A percentile compares a stretch with the other conserved stretches of the same genome.
phyloP scores from a whole-genome alignment of 345 rosid genomes.

The Moricandia arvensis region DNA sequence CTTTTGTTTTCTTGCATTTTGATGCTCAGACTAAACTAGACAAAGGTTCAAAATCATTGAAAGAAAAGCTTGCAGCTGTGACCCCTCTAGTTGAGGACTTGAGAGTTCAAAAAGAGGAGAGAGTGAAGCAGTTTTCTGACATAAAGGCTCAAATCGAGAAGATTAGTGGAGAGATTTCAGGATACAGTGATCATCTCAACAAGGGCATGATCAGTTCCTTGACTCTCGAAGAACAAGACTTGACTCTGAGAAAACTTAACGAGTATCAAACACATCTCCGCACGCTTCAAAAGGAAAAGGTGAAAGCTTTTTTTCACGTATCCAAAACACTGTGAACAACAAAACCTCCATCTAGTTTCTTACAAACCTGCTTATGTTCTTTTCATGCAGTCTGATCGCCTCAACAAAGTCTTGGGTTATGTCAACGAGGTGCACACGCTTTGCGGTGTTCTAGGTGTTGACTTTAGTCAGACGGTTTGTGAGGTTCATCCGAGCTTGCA shows the following conservation, averaged over 20 bases:
- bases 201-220: conserved; percentile 42
- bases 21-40: conserved; percentile 51
- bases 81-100: conserved; percentile 77
- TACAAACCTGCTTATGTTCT: background rate
- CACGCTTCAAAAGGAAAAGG: conserved; percentile 88
- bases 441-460: conserved; percentile 82
- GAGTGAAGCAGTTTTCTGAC: conserved; percentile 73
- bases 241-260: conserved; percentile 73
- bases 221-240: conserved; percentile 72
- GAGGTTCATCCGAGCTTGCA: conserved; percentile 93
- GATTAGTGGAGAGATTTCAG: conserved; percentile 80
- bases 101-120: conserved; percentile 72
- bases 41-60: conserved; percentile 60
- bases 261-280: conserved; percentile 81
- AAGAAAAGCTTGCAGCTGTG: conserved; percentile 75
- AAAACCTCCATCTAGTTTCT: background rate
- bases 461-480: conserved; percentile 74
- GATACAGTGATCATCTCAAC: conserved; percentile 47
- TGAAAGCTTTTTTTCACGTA: conserved; percentile 8
- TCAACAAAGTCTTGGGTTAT: conserved; percentile 67
- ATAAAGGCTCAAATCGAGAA: conserved; percentile 74
- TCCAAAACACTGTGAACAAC: background rate
- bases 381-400: conserved; percentile 81
- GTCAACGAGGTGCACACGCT: conserved; percentile 84
- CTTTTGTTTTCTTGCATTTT: background rate